phyloP scores from a whole-genome alignment of 163 green algal species.

The Prototheca cutis region DNA sequence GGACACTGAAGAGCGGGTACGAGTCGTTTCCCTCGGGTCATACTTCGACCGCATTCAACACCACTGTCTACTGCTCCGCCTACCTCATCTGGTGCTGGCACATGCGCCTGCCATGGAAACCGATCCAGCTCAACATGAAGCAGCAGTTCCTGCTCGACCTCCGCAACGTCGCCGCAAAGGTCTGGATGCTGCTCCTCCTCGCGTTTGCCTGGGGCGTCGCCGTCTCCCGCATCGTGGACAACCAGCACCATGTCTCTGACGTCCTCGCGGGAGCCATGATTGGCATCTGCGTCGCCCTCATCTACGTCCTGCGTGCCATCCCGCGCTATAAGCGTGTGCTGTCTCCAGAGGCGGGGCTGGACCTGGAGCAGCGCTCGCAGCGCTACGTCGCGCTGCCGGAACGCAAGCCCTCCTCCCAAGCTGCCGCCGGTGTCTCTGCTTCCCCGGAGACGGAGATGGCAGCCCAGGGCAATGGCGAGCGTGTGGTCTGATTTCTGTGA shows the following conservation, averaged over 20 bases:
- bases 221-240: slow-evolving; percentile 29
- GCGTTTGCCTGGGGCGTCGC: slow-evolving; percentile 7
- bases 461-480: too few species aligned
- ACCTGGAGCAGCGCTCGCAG: too few species aligned
- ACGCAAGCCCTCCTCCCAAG: too few species aligned
- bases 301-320: slow-evolving; percentile 29
- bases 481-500: too few species aligned
- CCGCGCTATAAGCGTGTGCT: slow-evolving; percentile 28
- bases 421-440: too few species aligned
- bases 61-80: slow-evolving; percentile 17
- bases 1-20: slow-evolving; percentile 14
- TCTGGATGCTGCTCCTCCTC: slow-evolving; percentile 18
- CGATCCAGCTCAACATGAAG: slow-evolving; percentile 2
- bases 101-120: slow-evolving; percentile 12
- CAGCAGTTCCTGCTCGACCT: slow-evolving; percentile 22
- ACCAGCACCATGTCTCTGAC: slow-evolving; percentile 35
- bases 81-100: slow-evolving; percentile 34
- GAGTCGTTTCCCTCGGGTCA: slow-evolving; percentile 29
- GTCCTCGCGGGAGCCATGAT: slow-evolving; percentile 31
- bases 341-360: not conserved
- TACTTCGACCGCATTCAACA: slow-evolving; percentile 17
- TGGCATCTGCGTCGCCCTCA: slow-evolving; percentile 26
- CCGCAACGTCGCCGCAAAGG: slow-evolving; percentile 26
- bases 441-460: too few species aligned
- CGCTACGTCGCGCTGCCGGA: too few species aligned